Conservation (phyloP, 139 green algal genomes). For the Chlorella sp. region DNA sequence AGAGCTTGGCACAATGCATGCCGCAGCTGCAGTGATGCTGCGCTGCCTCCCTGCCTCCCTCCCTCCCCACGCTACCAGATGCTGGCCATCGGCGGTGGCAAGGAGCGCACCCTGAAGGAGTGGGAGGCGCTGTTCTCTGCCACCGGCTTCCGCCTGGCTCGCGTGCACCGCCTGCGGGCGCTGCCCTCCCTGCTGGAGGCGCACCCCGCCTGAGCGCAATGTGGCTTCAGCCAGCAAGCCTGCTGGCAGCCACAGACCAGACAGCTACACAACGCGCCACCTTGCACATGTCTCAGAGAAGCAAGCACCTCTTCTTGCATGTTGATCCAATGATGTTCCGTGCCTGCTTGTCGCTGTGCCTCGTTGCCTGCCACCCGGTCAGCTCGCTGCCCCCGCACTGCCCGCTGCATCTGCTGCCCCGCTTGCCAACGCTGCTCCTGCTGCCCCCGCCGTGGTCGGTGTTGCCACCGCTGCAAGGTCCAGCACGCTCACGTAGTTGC, state of each 20-base stretch:
- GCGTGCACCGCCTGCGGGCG: conserved; percentile 14
- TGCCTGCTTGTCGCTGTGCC: not conserved
- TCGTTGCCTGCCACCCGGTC: not conserved
- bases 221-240: too few species aligned
- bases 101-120: not conserved
- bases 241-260: too few species aligned
- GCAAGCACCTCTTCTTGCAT: too few species aligned
- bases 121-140: conserved; percentile 11
- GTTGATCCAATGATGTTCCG: not conserved
- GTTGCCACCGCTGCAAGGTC: not conserved
- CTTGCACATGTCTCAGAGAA: too few species aligned
- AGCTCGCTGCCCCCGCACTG: not conserved
- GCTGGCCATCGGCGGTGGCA: not conserved
- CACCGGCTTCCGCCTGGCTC: not conserved
- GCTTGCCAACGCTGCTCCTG: not conserved
- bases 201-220: not conserved
- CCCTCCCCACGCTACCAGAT: not conserved
- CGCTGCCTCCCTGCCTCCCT: not conserved
- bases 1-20: not conserved
- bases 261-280: too few species aligned
- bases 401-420: not conserved
- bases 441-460: not conserved
- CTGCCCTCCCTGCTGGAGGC: not conserved
- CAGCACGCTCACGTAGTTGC: conserved; percentile 51
- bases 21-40: not conserved